These are phyloP conservation scores for Exophiala calicioides DNA, from an alignment of 2,329 filamentous ascomycete genomes.

Conservation along the genomic window DNA sequence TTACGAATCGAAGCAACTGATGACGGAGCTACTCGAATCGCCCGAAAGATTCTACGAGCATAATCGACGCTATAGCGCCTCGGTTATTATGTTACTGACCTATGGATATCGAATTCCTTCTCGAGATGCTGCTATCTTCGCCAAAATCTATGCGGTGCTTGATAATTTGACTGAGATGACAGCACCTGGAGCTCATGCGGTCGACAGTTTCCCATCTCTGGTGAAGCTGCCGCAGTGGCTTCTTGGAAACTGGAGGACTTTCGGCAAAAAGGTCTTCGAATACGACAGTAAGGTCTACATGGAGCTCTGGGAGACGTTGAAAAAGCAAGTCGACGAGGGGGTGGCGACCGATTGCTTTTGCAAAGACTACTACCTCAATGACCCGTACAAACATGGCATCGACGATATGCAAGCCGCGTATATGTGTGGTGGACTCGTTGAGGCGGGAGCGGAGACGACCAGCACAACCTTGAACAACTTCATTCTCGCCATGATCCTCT, in stretches of 20 bases:
- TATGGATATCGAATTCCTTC: conserved; percentile 38
- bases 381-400: background rate
- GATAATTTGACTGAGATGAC: conserved; percentile 38
- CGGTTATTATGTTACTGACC: conserved; percentile 39
- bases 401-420: background rate
- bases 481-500: conserved; percentile 33
- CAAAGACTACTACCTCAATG: background rate
- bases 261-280: conserved; percentile 13
- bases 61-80: conserved; percentile 40
- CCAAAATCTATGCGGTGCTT: conserved; percentile 36
- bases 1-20: conserved; percentile 33
- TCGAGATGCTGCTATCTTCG: conserved; percentile 35
- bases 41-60: conserved; percentile 37
- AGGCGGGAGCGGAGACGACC: conserved; percentile 36
- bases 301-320: background rate
- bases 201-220: conserved; percentile 35
- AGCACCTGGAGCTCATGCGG: conserved; percentile 39
- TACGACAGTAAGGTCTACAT: conserved; percentile 2
- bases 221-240: conserved; percentile 31
- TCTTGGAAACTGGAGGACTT: background rate
- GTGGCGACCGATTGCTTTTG: background rate
- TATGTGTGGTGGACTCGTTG: conserved; percentile 29
- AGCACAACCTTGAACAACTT: conserved; percentile 34
- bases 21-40: conserved; percentile 34
- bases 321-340: background rate